Conservation (phyloP, 352 stramenopile genomes). For the Pythium utonaiense region DNA sequence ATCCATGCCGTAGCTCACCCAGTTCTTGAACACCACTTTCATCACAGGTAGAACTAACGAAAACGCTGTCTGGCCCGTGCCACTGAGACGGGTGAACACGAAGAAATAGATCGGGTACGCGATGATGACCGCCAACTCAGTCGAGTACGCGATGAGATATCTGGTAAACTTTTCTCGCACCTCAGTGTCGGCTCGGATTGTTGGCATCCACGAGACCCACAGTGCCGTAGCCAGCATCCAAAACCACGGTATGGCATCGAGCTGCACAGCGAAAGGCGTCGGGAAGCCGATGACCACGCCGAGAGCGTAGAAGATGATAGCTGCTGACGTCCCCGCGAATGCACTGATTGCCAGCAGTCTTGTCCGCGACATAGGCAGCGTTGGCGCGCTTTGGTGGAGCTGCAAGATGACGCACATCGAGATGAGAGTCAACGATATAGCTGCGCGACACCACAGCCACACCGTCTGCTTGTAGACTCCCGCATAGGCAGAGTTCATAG, state of each 20-base stretch:
- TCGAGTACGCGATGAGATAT: neutral
- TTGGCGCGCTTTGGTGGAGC: neutral
- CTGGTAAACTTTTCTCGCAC: neutral
- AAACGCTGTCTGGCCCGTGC: neutral
- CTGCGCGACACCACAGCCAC: neutral
- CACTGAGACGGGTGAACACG: neutral
- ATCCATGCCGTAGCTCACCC: neutral
- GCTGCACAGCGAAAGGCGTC: constrained; percentile 6
- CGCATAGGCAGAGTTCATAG: neutral
- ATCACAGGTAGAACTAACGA: constrained; percentile 1
- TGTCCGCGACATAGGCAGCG: neutral
- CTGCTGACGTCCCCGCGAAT: neutral
- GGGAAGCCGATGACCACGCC: constrained; percentile 6
- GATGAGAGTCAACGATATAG: neutral
- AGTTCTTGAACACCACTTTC: constrained; percentile 16
- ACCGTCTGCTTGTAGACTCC: neutral
- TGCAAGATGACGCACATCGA: neutral
- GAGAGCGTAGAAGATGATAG: neutral
- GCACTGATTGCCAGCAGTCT: neutral
- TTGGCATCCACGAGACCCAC: constrained; percentile 2
- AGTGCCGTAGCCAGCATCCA: neutral
- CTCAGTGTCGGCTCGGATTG: neutral
- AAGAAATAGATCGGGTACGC: constrained; percentile 9
- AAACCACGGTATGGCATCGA: constrained; percentile 2
- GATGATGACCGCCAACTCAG: constrained; percentile 1